Base-by-base conservation (phyloP, 805 yeast species). In the Naumovozyma baii region DNA sequence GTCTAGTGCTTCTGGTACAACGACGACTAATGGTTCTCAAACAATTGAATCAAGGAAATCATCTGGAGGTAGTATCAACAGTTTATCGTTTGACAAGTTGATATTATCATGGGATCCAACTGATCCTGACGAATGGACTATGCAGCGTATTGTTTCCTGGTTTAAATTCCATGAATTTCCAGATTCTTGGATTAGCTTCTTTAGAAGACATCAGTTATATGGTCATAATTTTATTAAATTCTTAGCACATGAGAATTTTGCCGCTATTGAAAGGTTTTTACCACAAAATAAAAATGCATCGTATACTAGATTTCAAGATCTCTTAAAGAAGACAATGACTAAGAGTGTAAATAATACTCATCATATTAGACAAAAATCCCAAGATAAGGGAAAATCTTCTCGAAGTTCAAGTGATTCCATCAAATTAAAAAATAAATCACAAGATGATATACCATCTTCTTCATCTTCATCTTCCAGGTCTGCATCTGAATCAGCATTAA, bases 141-240 rank as follows among this genome's bases (percentile, higher is more conserved):
- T 73, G 46, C 75, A 70, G n/a, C 68, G 82, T 38, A 88, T 86
- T 1, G 43, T 69, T 0, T 55, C 63, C 36, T 87, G 95, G 94
- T 66, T 87, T 18, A 78, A 72, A 5, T 49, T 59, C n/a, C 71
- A 86, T 55, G 69, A 72, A 16, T 87, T 87, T 60, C 80, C 81
- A 47, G 73, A 70, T 3, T 66, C 79, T 12, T 87, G 96, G 96
- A 65, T 72, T n/a, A 72, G 67, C 3, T 71, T 78, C 14, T 82
- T 87, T 58, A 63, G 63, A 31, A 67, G 68, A 33, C 68, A 76
- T 44, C 73, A 74, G 37, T 65, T 87, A 2, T 63, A 69, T 8
- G 86, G 87, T 0, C 71, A 74, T 34, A 64, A 71, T 19, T 86
- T 87, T 50, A 58, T 86, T 18, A 77, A 73, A 37, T 63, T 87